Conservation (phyloP, 495 filamentous ascomycete genomes). For the Hyaloscypha variabilis region DNA sequence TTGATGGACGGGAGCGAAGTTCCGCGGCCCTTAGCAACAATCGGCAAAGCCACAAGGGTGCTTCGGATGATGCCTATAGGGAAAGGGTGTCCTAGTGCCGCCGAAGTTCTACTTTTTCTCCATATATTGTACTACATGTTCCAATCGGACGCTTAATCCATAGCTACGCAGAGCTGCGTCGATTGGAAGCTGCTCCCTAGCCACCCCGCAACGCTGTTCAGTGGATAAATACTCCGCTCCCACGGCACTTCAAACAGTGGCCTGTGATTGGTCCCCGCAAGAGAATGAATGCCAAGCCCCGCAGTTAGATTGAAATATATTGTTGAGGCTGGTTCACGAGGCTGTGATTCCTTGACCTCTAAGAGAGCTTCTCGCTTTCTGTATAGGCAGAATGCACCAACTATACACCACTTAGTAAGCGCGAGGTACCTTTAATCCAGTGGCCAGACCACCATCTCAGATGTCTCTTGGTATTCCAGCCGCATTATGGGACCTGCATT, state of each 20-base stretch:
- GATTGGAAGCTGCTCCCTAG: slow-evolving; percentile 2
- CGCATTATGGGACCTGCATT: not conserved
- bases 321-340: slow-evolving; percentile 11
- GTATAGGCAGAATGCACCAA: slow-evolving; percentile 11
- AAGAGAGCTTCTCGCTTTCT: not conserved
- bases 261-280: slow-evolving; percentile 5
- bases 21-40: not conserved
- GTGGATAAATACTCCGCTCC: slow-evolving; percentile 9
- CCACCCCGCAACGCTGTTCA: slow-evolving; percentile 17
- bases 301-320: slow-evolving; percentile 4
- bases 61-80: not conserved
- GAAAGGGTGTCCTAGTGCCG: not conserved
- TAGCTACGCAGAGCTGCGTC: not conserved
- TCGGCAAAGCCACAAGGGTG: not conserved
- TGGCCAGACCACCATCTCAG: not conserved
- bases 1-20: not conserved
- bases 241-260: slow-evolving; percentile 11
- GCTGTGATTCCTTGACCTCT: not conserved
- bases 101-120: not conserved
- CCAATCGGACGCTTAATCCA: not conserved
- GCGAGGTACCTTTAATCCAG: not conserved
- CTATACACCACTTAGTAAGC: not conserved
- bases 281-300: slow-evolving; percentile 14
- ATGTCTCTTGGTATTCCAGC: not conserved
- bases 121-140: no score